Evolutionary conservation across 768 basidiomycete genomes (phyloP).

Genomic region (Pleurotus platypus): DNA sequence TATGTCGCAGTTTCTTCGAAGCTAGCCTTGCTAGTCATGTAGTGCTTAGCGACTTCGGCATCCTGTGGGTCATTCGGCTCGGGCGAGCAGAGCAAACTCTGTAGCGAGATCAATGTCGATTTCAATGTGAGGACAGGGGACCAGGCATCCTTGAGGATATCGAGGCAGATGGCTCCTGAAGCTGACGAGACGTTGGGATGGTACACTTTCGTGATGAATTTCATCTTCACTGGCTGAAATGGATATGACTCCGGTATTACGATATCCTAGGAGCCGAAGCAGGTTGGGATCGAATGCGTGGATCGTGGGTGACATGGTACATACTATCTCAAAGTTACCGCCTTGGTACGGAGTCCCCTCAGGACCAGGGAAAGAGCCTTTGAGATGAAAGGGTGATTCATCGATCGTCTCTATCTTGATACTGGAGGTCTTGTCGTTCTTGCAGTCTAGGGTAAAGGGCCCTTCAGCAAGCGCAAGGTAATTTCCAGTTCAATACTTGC

Average conservation of each 20-base stretch:
- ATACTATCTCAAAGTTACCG: conserved; percentile 86
- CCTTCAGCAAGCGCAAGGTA: too few relatives aligned
- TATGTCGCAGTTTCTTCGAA: conserved; percentile 93
- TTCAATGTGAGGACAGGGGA: conserved; percentile 94
- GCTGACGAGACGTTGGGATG: conserved; percentile 95
- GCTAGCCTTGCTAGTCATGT: conserved; percentile 78
- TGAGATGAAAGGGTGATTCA: conserved; percentile 87
- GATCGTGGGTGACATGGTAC: conserved; percentile 24
- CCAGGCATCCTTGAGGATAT: conserved; percentile 89
- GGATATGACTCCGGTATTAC: conserved; percentile 89
- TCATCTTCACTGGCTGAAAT: conserved; percentile 96
- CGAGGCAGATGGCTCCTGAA: conserved; percentile 92
- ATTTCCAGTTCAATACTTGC: conserved; percentile 29
- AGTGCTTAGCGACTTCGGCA: conserved; percentile 97
- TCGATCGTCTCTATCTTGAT: conserved; percentile 87
- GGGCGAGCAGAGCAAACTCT: conserved; percentile 88
- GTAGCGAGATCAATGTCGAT: conserved; percentile 92
- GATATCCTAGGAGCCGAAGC: conserved; percentile 62
- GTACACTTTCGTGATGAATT: conserved; percentile 95
- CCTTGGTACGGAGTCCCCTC: conserved; percentile 93
- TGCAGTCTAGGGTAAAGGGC: conserved; percentile 61
- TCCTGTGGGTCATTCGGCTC: conserved; percentile 98
- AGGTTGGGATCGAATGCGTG: conserved; percentile 3
- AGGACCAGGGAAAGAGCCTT: conserved; percentile 88
- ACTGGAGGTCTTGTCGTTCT: conserved; percentile 88